Evolutionary conservation across 371 early-diverging fungal genomes (phyloP), one percentile per base, ranked within the genome.

Genomic region (Encephalitozoon cuniculi): DNA sequence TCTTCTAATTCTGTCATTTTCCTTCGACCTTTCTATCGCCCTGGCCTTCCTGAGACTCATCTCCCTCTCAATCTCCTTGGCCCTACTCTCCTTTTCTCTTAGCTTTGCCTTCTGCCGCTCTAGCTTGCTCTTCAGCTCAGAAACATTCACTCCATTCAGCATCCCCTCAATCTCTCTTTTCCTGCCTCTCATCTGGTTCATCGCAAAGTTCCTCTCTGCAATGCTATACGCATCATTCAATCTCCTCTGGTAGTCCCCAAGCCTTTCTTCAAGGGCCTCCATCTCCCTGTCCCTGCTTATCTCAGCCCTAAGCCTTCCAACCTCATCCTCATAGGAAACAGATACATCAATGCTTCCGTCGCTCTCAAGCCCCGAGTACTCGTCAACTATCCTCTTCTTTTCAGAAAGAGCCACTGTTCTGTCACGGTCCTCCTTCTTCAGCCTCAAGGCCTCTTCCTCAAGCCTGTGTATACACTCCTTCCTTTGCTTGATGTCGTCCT

Each of bases 221-320:
- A 66, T 40, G n/a, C 49, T 66, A 30, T 66, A 66, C 32, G 66
- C 43, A 28, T 66, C 25, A 28, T 66, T 66, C 66, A 66, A 21
- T 43, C 49, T 66, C 39, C 41, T 66, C 32, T 66, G 49, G 23
- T 44, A 66, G 4, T 66, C 49, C 30, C 34, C 59, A 0, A 59
- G 34, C 15, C 49, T 66, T 39, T 66, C 66, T 15, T 66, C 39
- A 11, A 66, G 43, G 4, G 40, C 66, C 23, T 66, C 66, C 28
- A 66, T 41, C 49, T 66, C 49, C 44, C n/a, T 66, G 4, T 66
- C 66, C 8, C 21, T n/a, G 11, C 37, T 12, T 8, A 59, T 34
- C 59, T 59, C 59, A 0, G 5, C 12, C 28, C 34, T 59, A 34
- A 59, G 28, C 12, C 28, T 28, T 34, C 34, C 59, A 30, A 59